Percentiles rank a stretch among this genome's conserved stretches.
These are phyloP conservation scores for Geotrichum ghanense DNA, from an alignment of 805 yeast genomes.

Conservation along the genomic window DNA sequence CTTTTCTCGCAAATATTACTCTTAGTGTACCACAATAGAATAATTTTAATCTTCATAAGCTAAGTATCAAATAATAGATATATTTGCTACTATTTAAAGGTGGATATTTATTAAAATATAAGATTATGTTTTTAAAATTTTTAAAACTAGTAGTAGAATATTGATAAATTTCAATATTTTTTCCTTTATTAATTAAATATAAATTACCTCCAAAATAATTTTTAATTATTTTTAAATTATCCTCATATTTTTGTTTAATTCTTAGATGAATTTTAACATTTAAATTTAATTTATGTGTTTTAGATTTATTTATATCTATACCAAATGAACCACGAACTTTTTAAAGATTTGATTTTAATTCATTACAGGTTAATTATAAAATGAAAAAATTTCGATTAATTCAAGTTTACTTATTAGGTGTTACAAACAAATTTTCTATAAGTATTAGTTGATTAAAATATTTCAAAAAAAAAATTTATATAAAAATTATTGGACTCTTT, in stretches of 20 bases:
- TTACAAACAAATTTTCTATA: no score
- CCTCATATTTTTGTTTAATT: conserved; percentile 2
- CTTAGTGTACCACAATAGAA: no score
- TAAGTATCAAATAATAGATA: not conserved
- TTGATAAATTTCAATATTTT: conserved; percentile 1
- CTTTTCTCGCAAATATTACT: no score
- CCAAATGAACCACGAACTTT: conserved; percentile 1
- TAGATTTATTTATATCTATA: conserved; percentile 1
- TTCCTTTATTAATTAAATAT: conserved; percentile 13
- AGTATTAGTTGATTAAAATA: no score
- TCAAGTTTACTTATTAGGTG: no score
- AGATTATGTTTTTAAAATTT: not conserved
- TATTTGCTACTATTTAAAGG: conserved; percentile 1
- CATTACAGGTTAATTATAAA: no score
- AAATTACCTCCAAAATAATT: conserved; percentile 6
- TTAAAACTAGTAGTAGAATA: conserved; percentile 1
- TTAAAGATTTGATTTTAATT: no score
- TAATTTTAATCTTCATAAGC: no score
- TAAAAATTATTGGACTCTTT: no score
- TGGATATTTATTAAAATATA: not conserved
- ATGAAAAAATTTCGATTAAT: no score
- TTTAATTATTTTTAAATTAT: conserved; percentile 4
- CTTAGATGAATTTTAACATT: conserved; percentile 1
- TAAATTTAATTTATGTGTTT: not conserved
- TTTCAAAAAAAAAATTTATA: no score